A percentile compares a stretch with the other conserved stretches of the same genome.
Conservation (phyloP, 1,284 basidiomycete species). For the Earliella scabrosa region DNA sequence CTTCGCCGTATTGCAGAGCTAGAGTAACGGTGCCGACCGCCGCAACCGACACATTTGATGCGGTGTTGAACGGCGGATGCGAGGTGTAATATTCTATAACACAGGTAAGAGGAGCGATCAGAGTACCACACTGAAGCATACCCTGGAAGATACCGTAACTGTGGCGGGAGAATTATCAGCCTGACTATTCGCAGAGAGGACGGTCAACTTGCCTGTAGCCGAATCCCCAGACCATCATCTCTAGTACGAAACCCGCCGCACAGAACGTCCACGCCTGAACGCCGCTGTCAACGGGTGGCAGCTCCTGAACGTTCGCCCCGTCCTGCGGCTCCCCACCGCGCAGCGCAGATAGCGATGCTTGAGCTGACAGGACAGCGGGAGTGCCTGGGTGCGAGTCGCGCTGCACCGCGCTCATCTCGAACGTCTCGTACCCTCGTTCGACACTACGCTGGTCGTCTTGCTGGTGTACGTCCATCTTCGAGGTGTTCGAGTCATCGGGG, state of each 20-base stretch:
- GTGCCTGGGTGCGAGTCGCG: conserved; percentile 14
- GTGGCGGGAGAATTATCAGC: background rate
- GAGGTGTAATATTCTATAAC: conserved; percentile 24
- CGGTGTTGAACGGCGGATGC: conserved; percentile 23
- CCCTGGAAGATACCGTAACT: conserved; percentile 32
- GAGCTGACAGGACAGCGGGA: background rate
- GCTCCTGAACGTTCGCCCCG: conserved; percentile 24
- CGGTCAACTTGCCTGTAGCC: conserved; percentile 20
- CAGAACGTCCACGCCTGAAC: conserved; percentile 30
- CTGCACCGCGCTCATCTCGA: no score
- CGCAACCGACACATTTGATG: conserved; percentile 19
- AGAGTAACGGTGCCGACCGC: conserved; percentile 23
- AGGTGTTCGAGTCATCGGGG: no score
- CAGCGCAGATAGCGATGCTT: conserved; percentile 14
- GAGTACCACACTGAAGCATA: no score
- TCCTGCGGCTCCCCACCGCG: conserved; percentile 15
- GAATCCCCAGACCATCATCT: conserved; percentile 32
- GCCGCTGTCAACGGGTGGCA: conserved; percentile 27
- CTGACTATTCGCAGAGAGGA: background rate
- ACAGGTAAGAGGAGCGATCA: background rate
- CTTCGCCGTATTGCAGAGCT: conserved; percentile 18
- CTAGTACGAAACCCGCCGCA: conserved; percentile 25
- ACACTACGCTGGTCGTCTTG: no score
- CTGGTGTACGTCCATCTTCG: no score
- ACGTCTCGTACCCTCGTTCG: no score